phyloP scores from a whole-genome alignment of 805 yeast species.

The Metschnikowia similis region DNA sequence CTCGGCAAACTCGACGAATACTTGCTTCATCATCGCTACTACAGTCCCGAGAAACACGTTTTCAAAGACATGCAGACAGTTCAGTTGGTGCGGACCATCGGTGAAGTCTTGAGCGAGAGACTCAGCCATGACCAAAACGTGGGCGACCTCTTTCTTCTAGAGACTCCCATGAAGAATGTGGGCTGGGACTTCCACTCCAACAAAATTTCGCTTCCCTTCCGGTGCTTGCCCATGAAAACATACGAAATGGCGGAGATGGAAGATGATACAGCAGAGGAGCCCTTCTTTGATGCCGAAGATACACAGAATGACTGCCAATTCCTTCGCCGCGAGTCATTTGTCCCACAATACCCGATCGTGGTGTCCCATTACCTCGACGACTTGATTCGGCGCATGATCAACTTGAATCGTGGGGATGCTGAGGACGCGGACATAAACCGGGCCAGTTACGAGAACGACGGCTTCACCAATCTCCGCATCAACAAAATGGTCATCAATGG shows the following conservation, averaged over 20 bases:
- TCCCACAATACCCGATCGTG: constrained; percentile 19
- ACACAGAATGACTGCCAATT: constrained; percentile 13
- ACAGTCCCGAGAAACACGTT: constrained; percentile 39
- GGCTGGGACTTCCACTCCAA: constrained; percentile 33
- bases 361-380: constrained; percentile 34
- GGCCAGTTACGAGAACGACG: constrained; percentile 31
- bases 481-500: constrained; percentile 31
- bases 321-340: constrained; percentile 12
- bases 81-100: constrained; percentile 50
- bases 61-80: constrained; percentile 61
- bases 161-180: constrained; percentile 17
- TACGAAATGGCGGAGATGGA: constrained; percentile 35
- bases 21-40: constrained; percentile 61
- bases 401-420: constrained; percentile 39
- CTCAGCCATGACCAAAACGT: constrained; percentile 11
- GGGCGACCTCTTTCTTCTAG: constrained; percentile 14
- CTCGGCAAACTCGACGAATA: constrained; percentile 55
- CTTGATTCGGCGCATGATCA: constrained; percentile 27
- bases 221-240: constrained; percentile 30
- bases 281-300: constrained; percentile 22
- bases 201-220: constrained; percentile 26
- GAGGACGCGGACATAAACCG: constrained; percentile 28
- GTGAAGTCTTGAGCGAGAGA: constrained; percentile 32
- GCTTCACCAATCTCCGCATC: constrained; percentile 26
- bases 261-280: constrained; percentile 23